A percentile compares a stretch with the other conserved stretches of the same genome.
These are phyloP conservation scores for Zymoseptoria pseudotritici DNA, from an alignment of 2,329 filamentous ascomycete genomes.

Conservation along the genomic window DNA sequence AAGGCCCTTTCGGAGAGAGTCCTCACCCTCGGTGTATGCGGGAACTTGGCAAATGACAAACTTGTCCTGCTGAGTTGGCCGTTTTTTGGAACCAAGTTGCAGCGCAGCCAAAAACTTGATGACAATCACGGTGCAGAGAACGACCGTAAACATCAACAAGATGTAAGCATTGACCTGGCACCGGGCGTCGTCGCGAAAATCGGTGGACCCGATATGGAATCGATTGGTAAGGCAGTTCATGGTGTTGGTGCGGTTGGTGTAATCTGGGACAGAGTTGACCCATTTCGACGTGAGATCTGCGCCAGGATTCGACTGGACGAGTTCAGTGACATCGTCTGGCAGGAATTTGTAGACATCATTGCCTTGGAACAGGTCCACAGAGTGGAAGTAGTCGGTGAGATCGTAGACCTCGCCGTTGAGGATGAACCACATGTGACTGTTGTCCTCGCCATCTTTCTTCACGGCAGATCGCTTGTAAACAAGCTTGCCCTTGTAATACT, in stretches of 20 bases:
- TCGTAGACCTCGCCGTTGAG: conserved; percentile 75
- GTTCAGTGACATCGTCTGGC: conserved; percentile 55
- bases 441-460: conserved; percentile 55
- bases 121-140: conserved; percentile 71
- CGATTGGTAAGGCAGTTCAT: conserved; percentile 73
- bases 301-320: conserved; percentile 72
- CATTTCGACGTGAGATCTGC: conserved; percentile 64
- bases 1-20: conserved; percentile 82
- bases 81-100: conserved; percentile 85
- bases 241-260: conserved; percentile 55
- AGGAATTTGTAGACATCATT: conserved; percentile 61
- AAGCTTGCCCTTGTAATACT: conserved; percentile 80
- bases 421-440: conserved; percentile 70
- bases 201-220: conserved; percentile 74
- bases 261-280: conserved; percentile 45
- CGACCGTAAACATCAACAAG: conserved; percentile 75
- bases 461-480: conserved; percentile 61
- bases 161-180: conserved; percentile 91
- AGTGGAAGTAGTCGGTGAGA: conserved; percentile 85
- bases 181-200: conserved; percentile 69
- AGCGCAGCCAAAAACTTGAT: conserved; percentile 89
- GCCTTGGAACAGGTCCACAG: conserved; percentile 51
- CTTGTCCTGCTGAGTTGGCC: conserved; percentile 87
- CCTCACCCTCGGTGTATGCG: conserved; percentile 96
- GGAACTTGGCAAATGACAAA: conserved; percentile 98